phyloP scores from a whole-genome alignment of 1,139 yeast genomes.

The Yamadazyma kanchanaburiensis region DNA sequence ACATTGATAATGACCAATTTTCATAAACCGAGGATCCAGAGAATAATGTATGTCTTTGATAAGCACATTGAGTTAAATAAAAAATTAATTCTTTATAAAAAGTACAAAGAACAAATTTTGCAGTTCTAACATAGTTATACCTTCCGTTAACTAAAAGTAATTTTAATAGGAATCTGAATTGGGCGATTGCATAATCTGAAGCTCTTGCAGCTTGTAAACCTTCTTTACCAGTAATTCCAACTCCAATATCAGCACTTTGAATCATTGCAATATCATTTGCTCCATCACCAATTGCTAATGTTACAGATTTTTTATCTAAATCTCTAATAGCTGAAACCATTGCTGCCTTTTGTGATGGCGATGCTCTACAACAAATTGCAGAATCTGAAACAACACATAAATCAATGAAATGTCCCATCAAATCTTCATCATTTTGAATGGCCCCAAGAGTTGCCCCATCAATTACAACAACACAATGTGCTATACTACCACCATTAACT shows the following conservation, averaged over 20 bases:
- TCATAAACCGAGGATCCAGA: conserved; percentile 94
- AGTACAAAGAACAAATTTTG: conserved; percentile 89
- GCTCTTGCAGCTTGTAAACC: conserved; percentile 96
- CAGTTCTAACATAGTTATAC: conserved; percentile 87
- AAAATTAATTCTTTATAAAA: conserved; percentile 92
- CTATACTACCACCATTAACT: conserved; percentile 66
- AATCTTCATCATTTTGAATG: conserved; percentile 68
- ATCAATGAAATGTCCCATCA: conserved; percentile 74
- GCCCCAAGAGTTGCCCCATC: conserved; percentile 82
- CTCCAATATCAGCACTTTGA: conserved; percentile 96
- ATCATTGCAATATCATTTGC: conserved; percentile 99
- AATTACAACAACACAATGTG: conserved; percentile 90
- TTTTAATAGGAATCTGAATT: conserved; percentile 80
- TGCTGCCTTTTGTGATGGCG: conserved; percentile 92
- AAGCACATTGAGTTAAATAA: conserved; percentile 83
- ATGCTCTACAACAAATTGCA: conserved; percentile 92
- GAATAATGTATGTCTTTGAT: conserved; percentile 82
- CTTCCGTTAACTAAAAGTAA: conserved; percentile 90
- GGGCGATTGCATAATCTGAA: conserved; percentile 94
- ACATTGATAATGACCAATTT: conserved; percentile 96
- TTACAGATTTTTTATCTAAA: conserved; percentile 54
- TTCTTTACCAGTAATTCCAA: conserved; percentile 95
- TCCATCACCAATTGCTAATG: conserved; percentile 98
- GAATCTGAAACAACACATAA: conserved; percentile 86
- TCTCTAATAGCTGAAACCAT: conserved; percentile 79